Base-by-base conservation (phyloP, 1,139 yeast species). In the Spencermartinsiella ligniputridi region DNA sequence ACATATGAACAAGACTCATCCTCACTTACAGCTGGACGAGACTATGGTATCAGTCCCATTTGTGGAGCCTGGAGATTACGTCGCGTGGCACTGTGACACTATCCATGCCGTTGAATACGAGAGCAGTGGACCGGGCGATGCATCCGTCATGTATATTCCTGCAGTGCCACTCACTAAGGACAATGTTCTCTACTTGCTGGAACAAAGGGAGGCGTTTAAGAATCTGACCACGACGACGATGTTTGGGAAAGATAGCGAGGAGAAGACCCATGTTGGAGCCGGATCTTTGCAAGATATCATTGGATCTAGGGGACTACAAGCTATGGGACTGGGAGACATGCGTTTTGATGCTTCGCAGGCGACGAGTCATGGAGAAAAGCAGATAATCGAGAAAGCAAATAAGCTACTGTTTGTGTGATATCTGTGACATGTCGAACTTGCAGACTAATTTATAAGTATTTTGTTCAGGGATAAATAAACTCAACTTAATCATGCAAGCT, bases 61-160 rank as follows among this genome's bases (percentile, higher is more conserved):
- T 5, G 54, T 61, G 32, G 35, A 51, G 6, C 62, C 64, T 13
- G 65, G 65, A 2, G 76, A 74, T 50, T 69, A 63, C 50, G 76
- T 75, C 0, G 70, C 69, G 42, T 75, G 79, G 79, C 79, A 75
- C 54, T 63, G 70, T 46, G 79, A 75, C 52, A 44, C 67, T 32
- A 62, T 70, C 21, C 79, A 75, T 55, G 71, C 71, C n/a, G 78
- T 74, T 8, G 78, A 74, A 48, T 57, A 59, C 20, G 61, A 59
- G 3, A 76, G 73, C 51, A 51, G 48, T 17, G 78, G 78, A 1
- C 41, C 45, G 11, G 49, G 53, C 2, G 71, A 70, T 49, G 69
- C 78, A 2, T 63, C 71, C 3, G 78, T 72, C 5, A 47, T 68
- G 52, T 68, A 64, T 45, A 60, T 64, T 40, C 69, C 74, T 1